Base-by-base conservation (phyloP, 2,329 filamentous ascomycete species). In the Pseudohalonectria lignicola region DNA sequence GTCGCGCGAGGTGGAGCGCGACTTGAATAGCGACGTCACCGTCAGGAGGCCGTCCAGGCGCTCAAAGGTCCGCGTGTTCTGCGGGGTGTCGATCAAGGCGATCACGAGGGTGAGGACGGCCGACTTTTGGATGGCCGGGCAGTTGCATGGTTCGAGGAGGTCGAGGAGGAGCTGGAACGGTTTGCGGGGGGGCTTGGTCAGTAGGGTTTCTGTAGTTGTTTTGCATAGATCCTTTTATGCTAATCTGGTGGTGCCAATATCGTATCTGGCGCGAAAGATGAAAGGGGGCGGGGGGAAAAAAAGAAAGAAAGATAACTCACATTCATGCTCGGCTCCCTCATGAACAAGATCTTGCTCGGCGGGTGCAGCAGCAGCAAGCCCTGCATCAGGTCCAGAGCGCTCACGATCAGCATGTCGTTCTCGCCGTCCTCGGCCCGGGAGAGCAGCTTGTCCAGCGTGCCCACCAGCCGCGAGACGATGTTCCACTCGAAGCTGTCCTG, bases 401-500 rank as follows among this genome's bases (percentile, higher is more conserved):
- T 84, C 49, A 95, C 73, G 50, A 96, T 94, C 50, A 95, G 71
- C 42, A 90, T 66, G 56, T 96, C 87, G 54, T 90, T 92, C 47
- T 86, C 79, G 30, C 83, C 85, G 21, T 53, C 48, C 35, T 46
- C 49, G 31, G 50, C 48, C 3, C 47, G 48, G 12, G 46, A 44
- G 5, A 53, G 43, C 20, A 54, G 47, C 34, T 52, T 52, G 34
- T 52, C 50, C 7, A 52, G 46, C 10, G 48, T 51, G 37, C 80
- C 78, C 44, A 94, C 80, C 43, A 96, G 71, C 43, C 87, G 79
- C 62, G 86, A 79, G 12, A 86, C 82, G 39, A 96, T 86, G 63
- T 98, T 98, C 84, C 87, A 96, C 64, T 96, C 86, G 55, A 98
- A 98, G 3, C 88, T 86, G 54, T 96, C 88, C 59, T 98, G 92